These are phyloP conservation scores for Penicillium sp. DNA, from an alignment of 2,329 filamentous ascomycete species.

Conservation along the genomic window DNA sequence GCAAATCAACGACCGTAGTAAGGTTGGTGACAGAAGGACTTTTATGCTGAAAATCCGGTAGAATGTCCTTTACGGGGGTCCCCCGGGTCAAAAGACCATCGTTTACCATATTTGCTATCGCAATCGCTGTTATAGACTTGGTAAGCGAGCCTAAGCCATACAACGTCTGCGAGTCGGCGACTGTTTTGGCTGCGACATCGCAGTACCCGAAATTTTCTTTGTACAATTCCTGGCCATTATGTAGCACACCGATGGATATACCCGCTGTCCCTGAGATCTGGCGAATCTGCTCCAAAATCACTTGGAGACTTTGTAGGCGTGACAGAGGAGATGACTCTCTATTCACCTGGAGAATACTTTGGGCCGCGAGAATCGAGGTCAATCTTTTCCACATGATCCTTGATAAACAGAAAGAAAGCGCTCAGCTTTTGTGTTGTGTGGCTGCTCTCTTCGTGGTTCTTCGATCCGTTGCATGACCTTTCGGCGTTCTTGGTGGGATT, in stretches of 20 bases:
- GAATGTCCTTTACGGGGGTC: not conserved
- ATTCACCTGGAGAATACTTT: not conserved
- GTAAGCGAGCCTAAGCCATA: not conserved
- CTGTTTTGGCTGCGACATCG: not conserved
- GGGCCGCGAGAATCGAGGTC: not conserved
- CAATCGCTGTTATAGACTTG: not conserved
- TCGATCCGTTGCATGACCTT: no score
- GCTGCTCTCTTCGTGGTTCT: no score
- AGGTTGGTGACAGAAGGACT: no score
- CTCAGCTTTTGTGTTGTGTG: no score
- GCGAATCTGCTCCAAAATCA: not conserved
- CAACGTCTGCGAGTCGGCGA: not conserved
- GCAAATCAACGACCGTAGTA: no score
- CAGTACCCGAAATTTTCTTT: not conserved
- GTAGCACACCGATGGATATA: not conserved
- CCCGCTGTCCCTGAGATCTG: not conserved
- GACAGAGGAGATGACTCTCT: not conserved
- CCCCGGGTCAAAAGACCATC: not conserved
- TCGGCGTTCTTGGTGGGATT: no score
- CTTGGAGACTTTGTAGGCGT: not conserved
- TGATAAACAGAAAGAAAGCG: no score
- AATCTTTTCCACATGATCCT: no score
- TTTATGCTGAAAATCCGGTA: not conserved
- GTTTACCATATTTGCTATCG: not conserved
- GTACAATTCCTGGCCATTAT: not conserved